Conservation (phyloP, 2,329 filamentous ascomycete species). For the Ophiostoma australiae region DNA sequence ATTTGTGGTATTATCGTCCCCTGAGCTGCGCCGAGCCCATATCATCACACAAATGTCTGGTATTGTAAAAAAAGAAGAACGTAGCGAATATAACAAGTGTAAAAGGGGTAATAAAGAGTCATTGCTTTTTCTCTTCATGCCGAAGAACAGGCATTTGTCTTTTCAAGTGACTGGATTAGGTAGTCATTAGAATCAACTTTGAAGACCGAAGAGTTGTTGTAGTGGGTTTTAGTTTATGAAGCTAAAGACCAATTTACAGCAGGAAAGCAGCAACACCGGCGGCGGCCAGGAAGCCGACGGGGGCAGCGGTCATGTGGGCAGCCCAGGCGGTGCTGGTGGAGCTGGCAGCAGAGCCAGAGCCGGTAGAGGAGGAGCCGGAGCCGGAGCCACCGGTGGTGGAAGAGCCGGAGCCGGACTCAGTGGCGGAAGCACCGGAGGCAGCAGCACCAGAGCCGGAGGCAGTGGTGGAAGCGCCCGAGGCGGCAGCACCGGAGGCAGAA, state of each 20-base stretch:
- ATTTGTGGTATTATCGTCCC: conserved; percentile 21
- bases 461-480: conserved; percentile 20
- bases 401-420: conserved; percentile 29
- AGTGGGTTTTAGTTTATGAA: background rate
- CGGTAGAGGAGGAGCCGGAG: conserved; percentile 7
- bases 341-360: conserved; percentile 17
- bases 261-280: conserved; percentile 47
- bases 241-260: conserved; percentile 38
- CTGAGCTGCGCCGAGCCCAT: conserved; percentile 16
- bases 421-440: conserved; percentile 21
- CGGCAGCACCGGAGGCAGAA: conserved; percentile 17
- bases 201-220: background rate
- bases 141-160: background rate
- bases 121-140: conserved; percentile 10
- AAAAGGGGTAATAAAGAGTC: background rate
- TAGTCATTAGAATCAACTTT: conserved; percentile 14
- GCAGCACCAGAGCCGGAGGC: conserved; percentile 19
- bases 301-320: conserved; percentile 42
- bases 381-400: conserved; percentile 4
- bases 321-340: conserved; percentile 18
- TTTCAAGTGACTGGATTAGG: conserved; percentile 6
- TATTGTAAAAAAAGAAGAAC: conserved; percentile 20
- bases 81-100: conserved; percentile 18
- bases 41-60: conserved; percentile 18
- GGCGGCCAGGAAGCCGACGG: conserved; percentile 44